Evolutionary conservation across 495 filamentous ascomycete genomes (phyloP).

Genomic region (Penicillium manginii): DNA sequence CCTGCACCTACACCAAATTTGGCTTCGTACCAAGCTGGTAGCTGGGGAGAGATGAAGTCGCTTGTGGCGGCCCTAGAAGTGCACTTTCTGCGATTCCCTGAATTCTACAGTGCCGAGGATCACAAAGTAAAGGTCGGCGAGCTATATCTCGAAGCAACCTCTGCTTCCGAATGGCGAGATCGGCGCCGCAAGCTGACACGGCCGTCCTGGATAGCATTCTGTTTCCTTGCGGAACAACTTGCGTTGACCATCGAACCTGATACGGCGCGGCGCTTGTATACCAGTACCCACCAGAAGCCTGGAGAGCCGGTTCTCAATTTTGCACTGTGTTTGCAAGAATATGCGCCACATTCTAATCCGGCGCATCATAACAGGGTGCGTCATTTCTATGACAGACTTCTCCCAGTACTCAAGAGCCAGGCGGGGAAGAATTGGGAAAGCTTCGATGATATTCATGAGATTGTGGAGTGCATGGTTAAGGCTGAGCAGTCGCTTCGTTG

Average conservation of each 20-base stretch:
- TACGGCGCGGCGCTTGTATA: background rate
- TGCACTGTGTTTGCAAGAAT: constrained; percentile 20
- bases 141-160: background rate
- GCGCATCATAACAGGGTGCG: constrained; percentile 13
- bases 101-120: background rate
- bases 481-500: background rate
- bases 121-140: background rate
- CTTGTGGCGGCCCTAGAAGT: background rate
- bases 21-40: background rate
- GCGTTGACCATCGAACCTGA: background rate
- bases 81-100: background rate
- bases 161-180: background rate
- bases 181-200: background rate
- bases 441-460: constrained; percentile 15
- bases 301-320: constrained; percentile 17
- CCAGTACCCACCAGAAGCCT: background rate
- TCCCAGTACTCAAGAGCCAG: background rate
- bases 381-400: constrained; percentile 20
- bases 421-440: constrained; percentile 7
- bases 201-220: constrained; percentile 8
- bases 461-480: constrained; percentile 16
- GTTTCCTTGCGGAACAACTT: constrained; percentile 10
- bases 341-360: constrained; percentile 8
- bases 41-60: too few species aligned
- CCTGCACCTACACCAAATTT: background rate